Conservation (phyloP, 805 yeast genomes). For the Saturnispora bothae region DNA sequence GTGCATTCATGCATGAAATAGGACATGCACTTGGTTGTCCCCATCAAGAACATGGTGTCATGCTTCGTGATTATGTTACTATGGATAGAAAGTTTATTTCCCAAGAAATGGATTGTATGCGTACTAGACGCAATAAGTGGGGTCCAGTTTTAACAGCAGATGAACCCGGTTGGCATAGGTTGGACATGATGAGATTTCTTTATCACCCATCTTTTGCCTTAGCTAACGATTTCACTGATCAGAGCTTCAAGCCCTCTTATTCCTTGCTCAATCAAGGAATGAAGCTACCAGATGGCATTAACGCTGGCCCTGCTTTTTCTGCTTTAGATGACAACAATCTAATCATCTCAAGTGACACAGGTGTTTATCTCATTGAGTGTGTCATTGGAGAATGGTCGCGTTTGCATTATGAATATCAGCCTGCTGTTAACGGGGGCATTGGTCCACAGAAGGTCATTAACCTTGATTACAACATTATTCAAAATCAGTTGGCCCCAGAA, state of each 20-base stretch:
- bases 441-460: slow-evolving; percentile 48
- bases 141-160: slow-evolving; percentile 43
- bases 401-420: slow-evolving; percentile 51
- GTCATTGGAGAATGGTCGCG: slow-evolving; percentile 50
- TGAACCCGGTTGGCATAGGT: slow-evolving; percentile 81
- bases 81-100: slow-evolving; percentile 77
- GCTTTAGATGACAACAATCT: slow-evolving; percentile 37
- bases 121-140: slow-evolving; percentile 42
- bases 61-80: slow-evolving; percentile 76
- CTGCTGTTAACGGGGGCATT: slow-evolving; percentile 42
- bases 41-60: slow-evolving; percentile 81
- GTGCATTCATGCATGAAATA: slow-evolving; percentile 93
- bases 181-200: slow-evolving; percentile 68
- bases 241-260: slow-evolving; percentile 27
- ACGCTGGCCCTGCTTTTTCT: slow-evolving; percentile 33
- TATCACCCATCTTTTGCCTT: slow-evolving; percentile 72
- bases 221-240: slow-evolving; percentile 50
- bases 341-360: slow-evolving; percentile 44
- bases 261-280: slow-evolving; percentile 22
- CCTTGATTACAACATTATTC: slow-evolving; percentile 39
- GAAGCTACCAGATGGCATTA: slow-evolving; percentile 23
- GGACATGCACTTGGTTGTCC: slow-evolving; percentile 91
- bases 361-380: slow-evolving; percentile 69
- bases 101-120: slow-evolving; percentile 45
- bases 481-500: slow-evolving; percentile 26